Conservation (phyloP, 2,329 filamentous ascomycete genomes). For the Aspergillus fijiensis region DNA sequence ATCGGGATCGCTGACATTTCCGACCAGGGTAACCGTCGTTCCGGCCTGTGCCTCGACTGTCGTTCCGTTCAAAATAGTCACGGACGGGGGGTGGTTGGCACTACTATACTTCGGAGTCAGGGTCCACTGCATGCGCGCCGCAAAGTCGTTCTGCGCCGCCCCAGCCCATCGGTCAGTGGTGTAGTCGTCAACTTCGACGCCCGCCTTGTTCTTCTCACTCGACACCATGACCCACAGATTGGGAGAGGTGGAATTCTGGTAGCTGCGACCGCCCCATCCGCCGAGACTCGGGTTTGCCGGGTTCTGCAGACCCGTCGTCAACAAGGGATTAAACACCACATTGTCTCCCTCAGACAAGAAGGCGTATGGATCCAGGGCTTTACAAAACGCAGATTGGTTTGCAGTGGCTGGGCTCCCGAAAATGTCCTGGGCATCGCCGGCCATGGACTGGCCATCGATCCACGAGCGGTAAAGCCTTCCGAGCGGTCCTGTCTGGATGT, state of each 20-base stretch:
- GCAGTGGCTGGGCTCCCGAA: background rate
- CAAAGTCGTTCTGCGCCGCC: conserved; percentile 6
- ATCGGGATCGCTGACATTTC: background rate
- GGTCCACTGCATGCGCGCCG: conserved; percentile 8
- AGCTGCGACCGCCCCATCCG: conserved; percentile 1
- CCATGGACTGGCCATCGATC: conserved; percentile 3
- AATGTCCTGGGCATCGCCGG: background rate
- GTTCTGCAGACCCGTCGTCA: conserved; percentile 1
- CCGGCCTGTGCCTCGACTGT: background rate
- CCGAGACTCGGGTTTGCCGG: background rate
- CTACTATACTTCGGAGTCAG: background rate
- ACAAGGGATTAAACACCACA: conserved; percentile 5
- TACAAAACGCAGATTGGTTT: background rate
- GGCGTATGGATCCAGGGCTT: background rate
- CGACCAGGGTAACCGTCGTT: background rate
- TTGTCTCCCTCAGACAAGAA: conserved; percentile 6
- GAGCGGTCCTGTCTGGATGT: background rate
- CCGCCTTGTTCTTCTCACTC: background rate
- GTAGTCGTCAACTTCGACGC: background rate
- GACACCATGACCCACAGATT: background rate
- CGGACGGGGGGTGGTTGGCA: conserved; percentile 1
- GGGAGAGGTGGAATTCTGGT: background rate
- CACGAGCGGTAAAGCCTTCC: conserved; percentile 4
- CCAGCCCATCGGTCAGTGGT: background rate
- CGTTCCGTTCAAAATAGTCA: background rate